Percentiles rank a stretch among this genome's conserved stretches.
Evolutionary conservation across 768 basidiomycete species (phyloP).

Genomic region (Leccinum uliginosum): DNA sequence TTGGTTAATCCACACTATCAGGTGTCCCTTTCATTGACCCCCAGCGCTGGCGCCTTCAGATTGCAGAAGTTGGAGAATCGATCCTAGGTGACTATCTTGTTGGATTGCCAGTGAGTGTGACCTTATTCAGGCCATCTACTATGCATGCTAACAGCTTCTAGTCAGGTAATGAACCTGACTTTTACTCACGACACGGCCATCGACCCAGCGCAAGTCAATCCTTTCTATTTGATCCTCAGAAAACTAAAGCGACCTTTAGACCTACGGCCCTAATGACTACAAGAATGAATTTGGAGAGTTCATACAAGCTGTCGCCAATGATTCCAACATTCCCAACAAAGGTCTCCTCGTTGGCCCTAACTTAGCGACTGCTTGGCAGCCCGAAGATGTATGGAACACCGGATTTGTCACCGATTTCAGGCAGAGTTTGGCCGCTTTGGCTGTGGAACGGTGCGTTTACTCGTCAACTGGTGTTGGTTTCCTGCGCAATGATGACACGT

Average conservation of each 20-base stretch:
- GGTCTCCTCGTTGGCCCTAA: conserved; percentile 61
- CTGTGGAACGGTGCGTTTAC: conserved; percentile 52
- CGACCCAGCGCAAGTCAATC: conserved; percentile 18
- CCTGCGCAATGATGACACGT: conserved; percentile 7
- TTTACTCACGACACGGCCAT: conserved; percentile 48
- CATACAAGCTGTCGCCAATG: conserved; percentile 38
- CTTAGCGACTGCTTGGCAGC: conserved; percentile 51
- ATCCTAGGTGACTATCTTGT: conserved; percentile 65
- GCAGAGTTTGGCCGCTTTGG: conserved; percentile 39
- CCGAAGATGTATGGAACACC: conserved; percentile 49
- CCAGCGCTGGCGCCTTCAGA: conserved; percentile 42
- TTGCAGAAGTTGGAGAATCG: conserved; percentile 53
- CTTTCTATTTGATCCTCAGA: no score
- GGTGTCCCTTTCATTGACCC: conserved; percentile 67
- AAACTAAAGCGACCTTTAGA: conserved; percentile 1
- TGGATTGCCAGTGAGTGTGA: conserved; percentile 38
- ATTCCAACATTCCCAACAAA: conserved; percentile 36
- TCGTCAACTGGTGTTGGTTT: not conserved
- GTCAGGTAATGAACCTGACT: conserved; percentile 77
- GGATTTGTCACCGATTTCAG: conserved; percentile 44
- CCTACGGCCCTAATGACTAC: conserved; percentile 38
- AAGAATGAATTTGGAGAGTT: conserved; percentile 48
- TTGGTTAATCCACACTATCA: conserved; percentile 15
- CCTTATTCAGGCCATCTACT: not conserved
- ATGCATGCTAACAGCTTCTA: conserved; percentile 29